phyloP scores from a whole-genome alignment of 78 protist species.

The Dictyostelium brefeldianum region DNA sequence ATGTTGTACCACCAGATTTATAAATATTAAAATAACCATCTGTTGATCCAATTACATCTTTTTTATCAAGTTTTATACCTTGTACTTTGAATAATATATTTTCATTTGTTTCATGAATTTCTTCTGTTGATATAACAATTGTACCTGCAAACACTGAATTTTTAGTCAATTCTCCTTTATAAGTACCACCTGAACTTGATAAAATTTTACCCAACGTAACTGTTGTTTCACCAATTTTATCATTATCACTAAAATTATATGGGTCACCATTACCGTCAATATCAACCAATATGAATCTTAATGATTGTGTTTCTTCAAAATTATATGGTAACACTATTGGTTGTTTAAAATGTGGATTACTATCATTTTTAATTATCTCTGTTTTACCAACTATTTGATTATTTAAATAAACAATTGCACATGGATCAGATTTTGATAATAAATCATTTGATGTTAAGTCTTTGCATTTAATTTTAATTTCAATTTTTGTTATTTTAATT shows the following conservation, averaged over 20 bases:
- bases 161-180: not conserved
- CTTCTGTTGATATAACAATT: conserved; percentile 15
- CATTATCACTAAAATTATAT: conserved; percentile 4
- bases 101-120: not conserved
- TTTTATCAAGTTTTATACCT: conserved; percentile 22
- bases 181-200: conserved; percentile 31
- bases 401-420: not conserved
- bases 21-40: conserved; percentile 79
- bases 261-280: not conserved
- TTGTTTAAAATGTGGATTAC: conserved; percentile 19
- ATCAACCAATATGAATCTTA: conserved; percentile 20
- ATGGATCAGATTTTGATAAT: conserved; percentile 36
- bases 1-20: not conserved
- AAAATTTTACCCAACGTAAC: conserved; percentile 28
- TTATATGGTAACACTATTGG: not conserved
- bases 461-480: conserved; percentile 17
- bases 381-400: conserved; percentile 10
- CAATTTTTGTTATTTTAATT: not conserved
- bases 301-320: conserved; percentile 27
- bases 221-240: conserved; percentile 37
- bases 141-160: not conserved
- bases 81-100: not conserved
- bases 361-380: conserved; percentile 22
- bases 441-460: not conserved
- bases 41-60: conserved; percentile 74